Base-by-base conservation (phyloP, 1,284 basidiomycete species). In the Ganoderma boninense region DNA sequence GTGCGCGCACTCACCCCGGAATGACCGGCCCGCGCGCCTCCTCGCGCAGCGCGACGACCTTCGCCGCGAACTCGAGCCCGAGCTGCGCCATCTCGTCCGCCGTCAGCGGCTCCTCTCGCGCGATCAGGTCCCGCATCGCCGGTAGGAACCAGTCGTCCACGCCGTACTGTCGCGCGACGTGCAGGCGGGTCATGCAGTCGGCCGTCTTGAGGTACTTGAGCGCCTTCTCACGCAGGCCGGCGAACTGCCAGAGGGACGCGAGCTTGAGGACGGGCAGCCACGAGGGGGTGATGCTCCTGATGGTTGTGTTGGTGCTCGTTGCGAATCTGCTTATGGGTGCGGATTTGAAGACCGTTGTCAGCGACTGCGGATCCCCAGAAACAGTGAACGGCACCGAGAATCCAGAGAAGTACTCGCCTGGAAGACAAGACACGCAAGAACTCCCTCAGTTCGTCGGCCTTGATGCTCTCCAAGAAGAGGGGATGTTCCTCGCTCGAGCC, bases 211-310 rank as follows among this genome's bases (percentile, higher is more conserved):
- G 29, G 29, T 43, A 44, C 40, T 57, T 44, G 26, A 65, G 38
- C 3, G 64, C 64, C n/a, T 32, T 35, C 38, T 32, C 23, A 4
- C 64, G 23, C 23, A 59, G 38, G 10, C 7, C 1, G 4, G n/a
- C 3, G 11, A 65, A 57, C 13, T 65, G 29, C 64, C 64, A 65
- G 32, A 40, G 16, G n/a, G 16, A 40, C 8, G 64, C 54, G 38
- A 65, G 64, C 38, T 59, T 44, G 64, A 65, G 64, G 8, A 65
- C 64, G 13, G 52, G 26, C 8, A 65, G 14, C 64, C 64, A 65
- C 14, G 64, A 65, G 23, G 38, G 29, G 8, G 8, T 42, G 10
- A 56, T 40, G n/a, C 20, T 20, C 40, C 52, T 38, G 23, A 59
- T 43, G 26, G 13, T 26, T 0, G 23, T 26, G 26, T 23, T 38